Evolutionary conservation across 768 basidiomycete genomes (phyloP), one percentile per base, ranked within the genome.

Genomic region (Psilocybe tampanensis): DNA sequence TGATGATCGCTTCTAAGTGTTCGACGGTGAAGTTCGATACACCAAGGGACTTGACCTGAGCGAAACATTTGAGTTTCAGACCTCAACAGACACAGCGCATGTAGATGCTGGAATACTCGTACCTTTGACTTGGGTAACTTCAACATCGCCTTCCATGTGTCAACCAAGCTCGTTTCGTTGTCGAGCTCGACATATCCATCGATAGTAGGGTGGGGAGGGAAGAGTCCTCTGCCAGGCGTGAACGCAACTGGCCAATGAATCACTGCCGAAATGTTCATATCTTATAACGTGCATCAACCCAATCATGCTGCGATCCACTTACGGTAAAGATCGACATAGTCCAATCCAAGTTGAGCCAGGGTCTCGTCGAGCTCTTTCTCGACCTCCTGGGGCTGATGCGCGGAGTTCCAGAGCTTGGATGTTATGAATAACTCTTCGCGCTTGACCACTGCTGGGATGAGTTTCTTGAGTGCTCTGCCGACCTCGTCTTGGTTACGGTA

Each of bases 321-420:
- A 86, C 89, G 78, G 68, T 93, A 95, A 19, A 94, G 77, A 68
- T 95, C 94, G 39, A 95, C 76, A 67, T 94, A 95, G 43, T 86
- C 80, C 18, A 85, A 69, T 8, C 87, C 88, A 41, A 95, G 83
- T 66, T 90, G 86, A 54, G 70, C 66, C 18, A 95, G 80, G 15
- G 90, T 91, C 72, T 86, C 84, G 51, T 94, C 85, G 45, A 94
- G 85, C 62, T 86, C 88, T 47, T 81, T 83, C 76, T 88, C 88
- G 24, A 89, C 90, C 49, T 79, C 69, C 8, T 81, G 78, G 4
- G 89, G 85, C 56, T 78, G 80, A 67, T 92, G 91, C 9, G 82
- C 76, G 45, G 80, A 78, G 72, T 93, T 93, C 92, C 92, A 94
- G 45, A 92, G 80, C 71, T 95, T 92, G 42, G 85, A 86, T 2